Evolutionary conservation across 192 early-diverging fungal species (phyloP), one percentile per base, ranked within the genome.

Genomic region (Coemansia asiatica): DNA sequence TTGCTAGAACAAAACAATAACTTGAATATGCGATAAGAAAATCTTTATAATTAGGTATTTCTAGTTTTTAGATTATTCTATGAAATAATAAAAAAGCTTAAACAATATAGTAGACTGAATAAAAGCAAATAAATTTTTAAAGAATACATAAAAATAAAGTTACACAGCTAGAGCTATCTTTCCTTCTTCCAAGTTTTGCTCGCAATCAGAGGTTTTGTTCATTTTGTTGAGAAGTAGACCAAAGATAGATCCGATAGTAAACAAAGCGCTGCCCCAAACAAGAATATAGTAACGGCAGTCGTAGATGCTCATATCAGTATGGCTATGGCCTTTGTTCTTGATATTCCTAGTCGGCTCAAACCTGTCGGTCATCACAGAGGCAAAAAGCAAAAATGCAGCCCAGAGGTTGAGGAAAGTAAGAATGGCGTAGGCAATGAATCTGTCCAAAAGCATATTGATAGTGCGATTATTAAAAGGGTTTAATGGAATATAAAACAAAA

Each of bases 351-450:
- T n/a, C 4, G 23, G 1, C 13, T 25, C 7, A 7, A 28, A 26
- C 18, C n/a, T 57, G 33, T 31, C 25, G 18, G 31, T 10, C 33
- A 25, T 54, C 13, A 54, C 51, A 0, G 56, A 33, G n/a, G 56
- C 56, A 31, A 36, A 36, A 21, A 57, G 31, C 28, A 57, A 21
- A 19, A 57, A 36, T 21, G 56, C 33, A 5, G 56, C 56, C 56
- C 56, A 57, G 33, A 57, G 31, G 29, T 57, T 57, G 15, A 57
- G 56, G 19, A 57, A 21, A n/a, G 56, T 57, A 38, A 57, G 33
- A 19, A 57, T 38, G 3, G 28, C 56, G 35, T 36, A 57, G 13
- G 56, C 56, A 57, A 57, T 16, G 27, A 54, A 57, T 13, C 31
- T 18, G 29, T 57, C 28, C 1, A 2, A 31, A 57, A 16, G 5